phyloP scores from a whole-genome alignment of 345 rosid genomes.

The Salix viminalis region DNA sequence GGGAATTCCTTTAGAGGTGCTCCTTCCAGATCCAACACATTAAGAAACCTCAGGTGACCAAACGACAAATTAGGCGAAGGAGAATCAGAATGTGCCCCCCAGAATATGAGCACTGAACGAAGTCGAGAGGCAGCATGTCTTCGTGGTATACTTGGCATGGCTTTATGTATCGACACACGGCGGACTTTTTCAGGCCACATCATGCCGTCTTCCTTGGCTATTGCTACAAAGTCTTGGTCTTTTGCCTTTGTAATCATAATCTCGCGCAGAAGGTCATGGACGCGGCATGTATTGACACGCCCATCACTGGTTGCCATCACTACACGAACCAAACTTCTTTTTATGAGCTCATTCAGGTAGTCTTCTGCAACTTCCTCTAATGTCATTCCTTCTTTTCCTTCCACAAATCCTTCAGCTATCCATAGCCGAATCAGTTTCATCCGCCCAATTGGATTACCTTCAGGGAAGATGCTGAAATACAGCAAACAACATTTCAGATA shows the following conservation, averaged over 20 bases:
- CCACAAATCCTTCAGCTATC: constrained; percentile 11
- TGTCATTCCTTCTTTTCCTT: background rate
- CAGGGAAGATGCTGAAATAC: background rate
- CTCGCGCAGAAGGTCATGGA: constrained; percentile 11
- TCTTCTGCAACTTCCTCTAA: constrained; percentile 8
- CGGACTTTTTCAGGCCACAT: constrained; percentile 7
- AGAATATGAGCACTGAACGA: constrained; percentile 24
- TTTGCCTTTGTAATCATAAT: constrained; percentile 1
- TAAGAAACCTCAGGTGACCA: constrained; percentile 10
- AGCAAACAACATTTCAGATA: background rate
- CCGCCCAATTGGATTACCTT: background rate
- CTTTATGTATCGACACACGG: constrained; percentile 13
- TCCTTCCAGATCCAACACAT: constrained; percentile 14
- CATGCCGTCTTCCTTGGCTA: constrained; percentile 3
- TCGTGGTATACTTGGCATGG: background rate
- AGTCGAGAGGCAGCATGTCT: constrained; percentile 1
- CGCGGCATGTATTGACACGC: constrained; percentile 4
- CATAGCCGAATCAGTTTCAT: constrained; percentile 3
- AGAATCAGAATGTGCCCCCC: constrained; percentile 9
- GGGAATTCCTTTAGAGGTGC: constrained; percentile 21
- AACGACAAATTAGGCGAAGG: background rate
- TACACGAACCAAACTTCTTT: constrained; percentile 4
- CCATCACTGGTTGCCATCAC: background rate
- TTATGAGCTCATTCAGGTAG: constrained; percentile 6
- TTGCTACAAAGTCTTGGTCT: constrained; percentile 9